Base-by-base conservation (phyloP, 2,329 filamentous ascomycete species). In the Blastomyces parvus region DNA sequence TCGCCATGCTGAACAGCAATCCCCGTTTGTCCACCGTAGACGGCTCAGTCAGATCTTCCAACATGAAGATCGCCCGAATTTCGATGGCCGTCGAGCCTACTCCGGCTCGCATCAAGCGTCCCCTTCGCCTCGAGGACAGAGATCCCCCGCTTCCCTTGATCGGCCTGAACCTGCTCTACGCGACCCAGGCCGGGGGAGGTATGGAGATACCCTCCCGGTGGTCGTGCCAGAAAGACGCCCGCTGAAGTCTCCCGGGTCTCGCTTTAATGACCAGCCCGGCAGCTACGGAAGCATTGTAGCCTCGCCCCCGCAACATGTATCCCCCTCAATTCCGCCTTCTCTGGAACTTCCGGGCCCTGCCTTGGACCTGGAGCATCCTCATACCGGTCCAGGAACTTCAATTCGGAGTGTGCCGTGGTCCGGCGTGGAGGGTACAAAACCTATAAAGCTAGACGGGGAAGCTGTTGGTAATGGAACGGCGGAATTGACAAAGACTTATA, bases 251-350 rank as follows among this genome's bases (percentile, higher is more conserved):
- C 71, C 74, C 6, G 68, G 70, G 40, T 73, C 74, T 6, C 72
- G 74, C 8, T 74, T 76, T 57, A 72, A 72, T 8, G 70, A 72
- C 27, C 67, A 67, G 19, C 69, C 81, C 68, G 81, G 77, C 44
- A 80, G 79, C 66, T 88, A 88, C 78, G 86, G 86, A 56, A 88
- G 85, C 70, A 87, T 88, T 67, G 74, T 86, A 11, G 80, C 81
- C 8, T 83, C 82, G 36, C 83, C 83, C 1, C 80, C 80, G 4
- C 67, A 68, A 14, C 67, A 69, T 36, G 63, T 67, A 14, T 69
- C 63, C 3, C 71, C 69, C 38, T 73, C 75, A 59, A 73, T 73
- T 27, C 78, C 81, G 38, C 80, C 81, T 19, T 81, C 80, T 0
- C 78, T 88, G 25, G 80, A 84, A 68, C 78, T 89, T 19, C 86